Percentiles rank a stretch among this genome's conserved stretches.
These are phyloP conservation scores for Hirsutella minnesotensis DNA, from an alignment of 2,329 filamentous ascomycete genomes.

Conservation along the genomic window DNA sequence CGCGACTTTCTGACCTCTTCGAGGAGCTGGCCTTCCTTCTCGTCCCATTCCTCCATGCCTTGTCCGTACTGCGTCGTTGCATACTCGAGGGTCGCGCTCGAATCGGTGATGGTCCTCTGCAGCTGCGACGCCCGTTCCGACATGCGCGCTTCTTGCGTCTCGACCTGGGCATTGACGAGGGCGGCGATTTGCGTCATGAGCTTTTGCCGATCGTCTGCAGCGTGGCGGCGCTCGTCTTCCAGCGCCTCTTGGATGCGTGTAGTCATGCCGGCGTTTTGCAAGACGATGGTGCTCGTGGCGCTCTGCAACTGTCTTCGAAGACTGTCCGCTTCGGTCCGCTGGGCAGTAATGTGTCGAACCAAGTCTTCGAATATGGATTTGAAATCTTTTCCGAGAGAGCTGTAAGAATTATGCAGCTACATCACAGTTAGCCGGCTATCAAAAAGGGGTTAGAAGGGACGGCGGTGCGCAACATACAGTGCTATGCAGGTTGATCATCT, in stretches of 20 bases:
- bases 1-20: slow-evolving; percentile 61
- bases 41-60: slow-evolving; percentile 64
- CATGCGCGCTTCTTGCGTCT: slow-evolving; percentile 62
- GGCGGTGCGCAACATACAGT: slow-evolving; percentile 29
- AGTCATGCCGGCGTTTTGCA: slow-evolving; percentile 57
- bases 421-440: neutral
- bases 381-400: slow-evolving; percentile 72
- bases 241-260: slow-evolving; percentile 56
- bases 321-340: slow-evolving; percentile 63
- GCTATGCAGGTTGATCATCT: slow-evolving; percentile 73
- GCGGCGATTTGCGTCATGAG: slow-evolving; percentile 65
- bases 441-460: too few relatives aligned
- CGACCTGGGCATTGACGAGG: slow-evolving; percentile 65
- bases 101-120: slow-evolving; percentile 49
- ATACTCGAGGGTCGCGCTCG: slow-evolving; percentile 52
- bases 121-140: slow-evolving; percentile 50
- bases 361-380: slow-evolving; percentile 76
- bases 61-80: slow-evolving; percentile 54
- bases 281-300: slow-evolving; percentile 56
- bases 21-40: slow-evolving; percentile 56
- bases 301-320: slow-evolving; percentile 60
- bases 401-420: slow-evolving; percentile 74
- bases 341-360: slow-evolving; percentile 59
- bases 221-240: slow-evolving; percentile 63
- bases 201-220: slow-evolving; percentile 60